These are phyloP conservation scores for Fusarium lyarnte DNA, from an alignment of 2,329 filamentous ascomycete species.

Conservation along the genomic window DNA sequence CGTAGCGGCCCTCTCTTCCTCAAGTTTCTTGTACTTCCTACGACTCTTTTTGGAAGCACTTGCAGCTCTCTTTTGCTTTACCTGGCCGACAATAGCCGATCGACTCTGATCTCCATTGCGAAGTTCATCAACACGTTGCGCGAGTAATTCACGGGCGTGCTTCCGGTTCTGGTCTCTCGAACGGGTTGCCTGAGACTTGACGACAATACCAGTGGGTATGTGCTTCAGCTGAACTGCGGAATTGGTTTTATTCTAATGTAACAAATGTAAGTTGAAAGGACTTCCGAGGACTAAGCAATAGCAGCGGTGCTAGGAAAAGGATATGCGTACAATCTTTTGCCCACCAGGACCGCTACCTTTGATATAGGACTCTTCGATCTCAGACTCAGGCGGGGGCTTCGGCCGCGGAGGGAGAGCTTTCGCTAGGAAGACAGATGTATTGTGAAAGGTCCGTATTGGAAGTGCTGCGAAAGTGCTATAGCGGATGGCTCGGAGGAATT, in stretches of 20 bases:
- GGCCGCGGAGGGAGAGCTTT: conserved; percentile 80
- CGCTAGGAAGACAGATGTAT: conserved; percentile 41
- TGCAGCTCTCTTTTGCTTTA: conserved; percentile 74
- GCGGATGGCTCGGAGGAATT: conserved; percentile 15
- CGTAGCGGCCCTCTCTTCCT: conserved; percentile 55
- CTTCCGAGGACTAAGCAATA: background rate
- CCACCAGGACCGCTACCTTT: conserved; percentile 93
- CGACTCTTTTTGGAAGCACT: conserved; percentile 84
- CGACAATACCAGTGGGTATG: conserved; percentile 86
- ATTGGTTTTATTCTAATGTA: conserved; percentile 85
- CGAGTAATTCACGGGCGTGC: conserved; percentile 80
- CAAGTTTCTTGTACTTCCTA: conserved; percentile 77
- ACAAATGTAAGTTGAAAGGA: conserved; percentile 2
- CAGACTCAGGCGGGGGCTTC: conserved; percentile 75
- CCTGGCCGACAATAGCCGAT: conserved; percentile 69
- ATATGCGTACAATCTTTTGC: conserved; percentile 80
- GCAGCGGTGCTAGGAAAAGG: background rate
- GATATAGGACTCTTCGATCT: conserved; percentile 86
- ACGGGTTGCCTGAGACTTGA: conserved; percentile 93
- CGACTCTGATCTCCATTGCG: conserved; percentile 77
- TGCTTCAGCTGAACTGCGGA: conserved; percentile 95
- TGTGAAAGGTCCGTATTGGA: conserved; percentile 45
- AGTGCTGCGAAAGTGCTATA: background rate
- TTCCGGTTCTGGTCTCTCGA: conserved; percentile 88
- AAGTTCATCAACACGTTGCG: conserved; percentile 76